Evolutionary conservation across 2,329 filamentous ascomycete genomes (phyloP).

Genomic region (Neofusicoccum parvum): DNA sequence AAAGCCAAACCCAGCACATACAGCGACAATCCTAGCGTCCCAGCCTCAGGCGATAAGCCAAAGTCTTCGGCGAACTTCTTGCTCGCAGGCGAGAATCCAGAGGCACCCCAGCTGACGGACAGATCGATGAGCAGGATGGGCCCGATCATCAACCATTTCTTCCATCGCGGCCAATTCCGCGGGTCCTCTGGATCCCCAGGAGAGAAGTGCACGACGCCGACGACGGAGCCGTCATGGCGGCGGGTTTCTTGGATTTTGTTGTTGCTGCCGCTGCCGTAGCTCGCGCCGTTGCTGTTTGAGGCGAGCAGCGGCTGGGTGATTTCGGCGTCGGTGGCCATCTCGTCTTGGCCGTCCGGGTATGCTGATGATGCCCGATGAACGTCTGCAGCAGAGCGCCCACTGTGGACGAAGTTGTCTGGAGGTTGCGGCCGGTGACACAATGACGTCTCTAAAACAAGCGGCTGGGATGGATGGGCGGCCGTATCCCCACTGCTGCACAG

Average conservation of each 20-base stretch:
- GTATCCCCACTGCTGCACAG: slow-evolving; percentile 12
- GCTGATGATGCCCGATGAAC: no score
- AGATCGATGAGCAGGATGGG: slow-evolving; percentile 40
- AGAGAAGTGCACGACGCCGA: slow-evolving; percentile 30
- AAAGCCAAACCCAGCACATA: slow-evolving; percentile 52
- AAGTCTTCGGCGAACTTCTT: slow-evolving; percentile 48
- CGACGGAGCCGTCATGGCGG: background rate
- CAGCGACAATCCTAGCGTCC: slow-evolving; percentile 49
- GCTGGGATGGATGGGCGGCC: background rate
- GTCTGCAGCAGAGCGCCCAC: no score
- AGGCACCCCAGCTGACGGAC: slow-evolving; percentile 47
- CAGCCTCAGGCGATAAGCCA: slow-evolving; percentile 42
- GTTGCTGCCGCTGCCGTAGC: background rate
- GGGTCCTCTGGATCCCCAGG: slow-evolving; percentile 34
- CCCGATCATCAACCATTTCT: slow-evolving; percentile 41
- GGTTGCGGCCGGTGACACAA: background rate
- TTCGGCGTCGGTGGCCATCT: background rate
- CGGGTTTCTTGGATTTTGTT: background rate
- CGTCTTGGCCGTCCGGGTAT: background rate
- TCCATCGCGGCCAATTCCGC: slow-evolving; percentile 35
- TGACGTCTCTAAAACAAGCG: background rate
- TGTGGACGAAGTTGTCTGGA: background rate
- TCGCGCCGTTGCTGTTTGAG: background rate
- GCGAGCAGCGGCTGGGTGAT: slow-evolving; percentile 14
- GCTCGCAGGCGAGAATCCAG: slow-evolving; percentile 50